Conservation (phyloP, 306 rosid species). For the Quercus ilex region DNA sequence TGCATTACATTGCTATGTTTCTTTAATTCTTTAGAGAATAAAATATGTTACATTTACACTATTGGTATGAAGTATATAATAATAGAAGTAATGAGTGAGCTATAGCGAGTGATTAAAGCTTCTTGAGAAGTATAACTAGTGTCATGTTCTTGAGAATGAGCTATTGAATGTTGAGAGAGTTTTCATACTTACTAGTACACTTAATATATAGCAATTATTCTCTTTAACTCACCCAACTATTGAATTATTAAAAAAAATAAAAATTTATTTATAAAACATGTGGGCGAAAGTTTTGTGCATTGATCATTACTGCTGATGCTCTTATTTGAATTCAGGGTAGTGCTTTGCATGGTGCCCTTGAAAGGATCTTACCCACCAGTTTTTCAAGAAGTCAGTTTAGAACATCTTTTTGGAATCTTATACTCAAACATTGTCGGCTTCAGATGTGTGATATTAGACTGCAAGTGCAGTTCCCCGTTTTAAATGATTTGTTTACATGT, state of each 20-base stretch:
- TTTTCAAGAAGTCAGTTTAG: slow-evolving; percentile 42
- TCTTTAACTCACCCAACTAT: not conserved
- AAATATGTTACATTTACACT: too few relatives aligned
- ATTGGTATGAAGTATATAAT: too few relatives aligned
- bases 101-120: not conserved
- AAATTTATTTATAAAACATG: not conserved
- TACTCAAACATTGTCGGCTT: slow-evolving; percentile 68
- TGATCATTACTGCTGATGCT: not conserved
- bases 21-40: too few relatives aligned
- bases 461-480: slow-evolving; percentile 52
- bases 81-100: not conserved
- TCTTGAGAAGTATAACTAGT: not conserved
- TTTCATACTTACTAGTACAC: not conserved
- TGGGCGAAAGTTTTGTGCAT: not conserved
- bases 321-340: slow-evolving; percentile 64
- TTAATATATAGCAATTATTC: not conserved
- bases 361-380: slow-evolving; percentile 41
- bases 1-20: not conserved
- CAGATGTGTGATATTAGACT: slow-evolving; percentile 32
- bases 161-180: not conserved
- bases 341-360: slow-evolving; percentile 67
- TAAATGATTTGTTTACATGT: slow-evolving; percentile 40
- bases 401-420: slow-evolving; percentile 44
- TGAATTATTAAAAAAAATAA: too few relatives aligned
- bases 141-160: not conserved